Evolutionary conservation across 2,329 filamentous ascomycete species (phyloP).

Genomic region (Fusarium solani-melongenae): DNA sequence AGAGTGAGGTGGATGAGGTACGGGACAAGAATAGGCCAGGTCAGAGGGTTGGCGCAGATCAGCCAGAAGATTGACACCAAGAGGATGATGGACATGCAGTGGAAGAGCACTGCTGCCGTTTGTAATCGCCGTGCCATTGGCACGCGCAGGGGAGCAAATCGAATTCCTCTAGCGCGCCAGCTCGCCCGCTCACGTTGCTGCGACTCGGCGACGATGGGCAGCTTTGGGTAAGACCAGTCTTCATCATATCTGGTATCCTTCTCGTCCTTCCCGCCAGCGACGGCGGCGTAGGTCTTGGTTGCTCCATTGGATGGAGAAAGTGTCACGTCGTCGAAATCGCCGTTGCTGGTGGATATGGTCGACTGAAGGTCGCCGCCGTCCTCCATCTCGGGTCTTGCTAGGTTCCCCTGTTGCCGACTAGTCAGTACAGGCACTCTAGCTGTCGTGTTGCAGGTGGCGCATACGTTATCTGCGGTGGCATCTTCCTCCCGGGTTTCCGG

Average conservation of each 20-base stretch:
- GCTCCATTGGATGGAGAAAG: slow-evolving; percentile 24
- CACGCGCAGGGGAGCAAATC: slow-evolving; percentile 84
- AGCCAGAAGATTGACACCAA: slow-evolving; percentile 87
- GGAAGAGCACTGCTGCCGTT: slow-evolving; percentile 80
- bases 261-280: slow-evolving; percentile 20
- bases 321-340: slow-evolving; percentile 27
- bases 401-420: background rate
- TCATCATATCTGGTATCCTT: slow-evolving; percentile 17
- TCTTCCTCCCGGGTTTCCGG: slow-evolving; percentile 9
- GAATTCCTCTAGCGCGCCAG: slow-evolving; percentile 67
- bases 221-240: slow-evolving; percentile 42
- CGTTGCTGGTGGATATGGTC: slow-evolving; percentile 34
- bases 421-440: slow-evolving; percentile 4
- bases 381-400: slow-evolving; percentile 14
- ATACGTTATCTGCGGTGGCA: slow-evolving; percentile 13
- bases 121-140: slow-evolving; percentile 78
- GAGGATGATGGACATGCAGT: slow-evolving; percentile 77
- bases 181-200: slow-evolving; percentile 43
- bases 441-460: background rate
- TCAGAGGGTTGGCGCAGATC: slow-evolving; percentile 88
- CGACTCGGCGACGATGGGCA: slow-evolving; percentile 35
- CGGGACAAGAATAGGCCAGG: slow-evolving; percentile 81
- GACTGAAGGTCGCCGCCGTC: slow-evolving; percentile 25
- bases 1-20: slow-evolving; percentile 88
- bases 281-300: slow-evolving; percentile 39